Evolutionary conservation across 805 yeast genomes (phyloP).

Genomic region (Vanderwaltozyma polyspora): DNA sequence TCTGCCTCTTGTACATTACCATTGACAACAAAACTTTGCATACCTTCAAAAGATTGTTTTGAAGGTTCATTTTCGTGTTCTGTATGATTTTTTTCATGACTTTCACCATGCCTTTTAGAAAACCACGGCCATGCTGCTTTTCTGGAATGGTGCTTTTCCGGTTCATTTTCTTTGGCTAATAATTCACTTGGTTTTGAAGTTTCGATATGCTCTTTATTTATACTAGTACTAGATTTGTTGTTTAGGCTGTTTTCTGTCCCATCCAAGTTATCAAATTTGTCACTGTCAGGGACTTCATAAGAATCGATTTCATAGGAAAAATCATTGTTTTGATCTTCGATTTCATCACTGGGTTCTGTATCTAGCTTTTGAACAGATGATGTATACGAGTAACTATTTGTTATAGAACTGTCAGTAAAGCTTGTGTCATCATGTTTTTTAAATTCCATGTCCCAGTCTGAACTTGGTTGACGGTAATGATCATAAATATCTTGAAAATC

Average conservation of each 20-base stretch:
- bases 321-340: no score
- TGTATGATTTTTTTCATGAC: not conserved
- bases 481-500: constrained; percentile 21
- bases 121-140: constrained; percentile 15
- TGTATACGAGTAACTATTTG: not conserved
- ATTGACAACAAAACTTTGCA: not conserved
- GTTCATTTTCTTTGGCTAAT: not conserved
- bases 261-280: no score
- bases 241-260: no score
- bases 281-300: no score
- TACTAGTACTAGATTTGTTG: no score
- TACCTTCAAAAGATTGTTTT: not conserved
- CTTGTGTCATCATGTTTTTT: not conserved
- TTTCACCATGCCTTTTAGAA: constrained; percentile 5
- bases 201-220: no score
- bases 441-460: constrained; percentile 12
- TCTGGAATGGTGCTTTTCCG: constrained; percentile 4
- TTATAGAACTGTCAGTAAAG: not conserved
- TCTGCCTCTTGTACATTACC: not conserved
- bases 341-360: not conserved
- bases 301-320: no score
- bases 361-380: not conserved
- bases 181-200: no score
- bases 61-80: not conserved
- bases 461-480: constrained; percentile 19